Base-by-base conservation (phyloP, 148 eudicot species). In the Camellia sinensis region DNA sequence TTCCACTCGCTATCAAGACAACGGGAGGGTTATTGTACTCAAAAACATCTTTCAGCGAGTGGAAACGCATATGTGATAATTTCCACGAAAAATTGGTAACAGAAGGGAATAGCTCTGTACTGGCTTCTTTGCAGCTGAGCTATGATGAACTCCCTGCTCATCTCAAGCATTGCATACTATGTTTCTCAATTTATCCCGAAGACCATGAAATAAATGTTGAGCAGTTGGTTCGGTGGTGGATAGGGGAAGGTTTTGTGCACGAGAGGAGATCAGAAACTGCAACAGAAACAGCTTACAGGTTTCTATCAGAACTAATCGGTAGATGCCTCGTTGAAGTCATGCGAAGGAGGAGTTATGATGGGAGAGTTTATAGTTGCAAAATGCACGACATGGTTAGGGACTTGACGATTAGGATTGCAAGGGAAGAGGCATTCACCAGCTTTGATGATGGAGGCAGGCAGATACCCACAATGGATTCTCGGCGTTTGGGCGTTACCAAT, bases 271-370 rank as follows among this genome's bases (percentile, higher is more conserved):
- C 44, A 37, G 18, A 66, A 37, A 11, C 17, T 29, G 17, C 46
- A 7, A 66, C 45, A 29, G 69, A 66, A 66, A 2, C 6, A 8
- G 69, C 44, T 13, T 66, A 17, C 11, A 13, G 17, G 3, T 66
- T 10, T 66, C 69, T 66, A 15, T 37, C 69, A 2, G 45, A 29
- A 66, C 44, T 66, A 14, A 37, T 13, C 11, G 5, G 45, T 44
- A 29, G 69, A 66, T 66, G 69, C 69, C 69, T 66, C 5, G 69
- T 66, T 66, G 69, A 66, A 66, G 69, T 66, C 10, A 17, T 66
- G 46, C 15, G 13, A 12, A 21, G 15, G 5, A 29, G 69, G 44
- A 12, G 14, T 37, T 66, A 66, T 12, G 69, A 66, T 12, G 69
- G 69, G 6, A 66, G 69, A 66, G 18, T 37, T 4, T 37, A 66